Base-by-base conservation (phyloP, 164 flowering plant genomes). In the Vitis cinerea region DNA sequence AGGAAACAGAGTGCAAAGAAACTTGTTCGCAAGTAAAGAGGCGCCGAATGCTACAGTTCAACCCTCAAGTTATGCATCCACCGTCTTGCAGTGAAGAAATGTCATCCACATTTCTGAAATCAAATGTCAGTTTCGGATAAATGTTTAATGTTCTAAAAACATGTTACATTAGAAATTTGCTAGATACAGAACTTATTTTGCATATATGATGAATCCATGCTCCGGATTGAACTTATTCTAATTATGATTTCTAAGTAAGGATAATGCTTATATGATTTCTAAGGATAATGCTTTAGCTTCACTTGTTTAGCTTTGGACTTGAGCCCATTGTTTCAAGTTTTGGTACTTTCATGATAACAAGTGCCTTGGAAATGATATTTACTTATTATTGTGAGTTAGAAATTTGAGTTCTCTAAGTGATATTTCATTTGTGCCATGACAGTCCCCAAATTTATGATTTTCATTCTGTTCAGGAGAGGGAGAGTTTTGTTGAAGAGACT, bases 31-130 rank as follows among this genome's bases (percentile, higher is more conserved):
- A 89, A 80, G 78, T 74, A 12, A 94, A 94, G 79, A 83, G 98
- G 74, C 82, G 98, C 23, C 80, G 97, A 51, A 87, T 83, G 90
- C 85, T 94, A 61, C 92, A 87, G 65, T 94, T 94, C 73, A 72
- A 81, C 59, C 52, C 71, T 79, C 80, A 73, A 55, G 72, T 10
- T 31, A 23, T 58, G 30, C 85, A 80, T 56, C 63, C 81, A 13
- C 68, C 84, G 12, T 61, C 75, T 70, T 79, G 75, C 71, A n/a
- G 77, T 73, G 87, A 84, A 58, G 89, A 87, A 11, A 54, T 72
- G 12, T 65, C 88, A 51, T 79, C 85, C 44, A 68, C 74, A 61
- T 83, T 84, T 51, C 67, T 81, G 16, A 78, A 80, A 75, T 78
- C 90, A 60, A 82, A 85, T 89, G 96, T 94, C 37, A 69, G 79